Evolutionary conservation across 345 rosid species (phyloP).

Genomic region (Iberis pinnata): DNA sequence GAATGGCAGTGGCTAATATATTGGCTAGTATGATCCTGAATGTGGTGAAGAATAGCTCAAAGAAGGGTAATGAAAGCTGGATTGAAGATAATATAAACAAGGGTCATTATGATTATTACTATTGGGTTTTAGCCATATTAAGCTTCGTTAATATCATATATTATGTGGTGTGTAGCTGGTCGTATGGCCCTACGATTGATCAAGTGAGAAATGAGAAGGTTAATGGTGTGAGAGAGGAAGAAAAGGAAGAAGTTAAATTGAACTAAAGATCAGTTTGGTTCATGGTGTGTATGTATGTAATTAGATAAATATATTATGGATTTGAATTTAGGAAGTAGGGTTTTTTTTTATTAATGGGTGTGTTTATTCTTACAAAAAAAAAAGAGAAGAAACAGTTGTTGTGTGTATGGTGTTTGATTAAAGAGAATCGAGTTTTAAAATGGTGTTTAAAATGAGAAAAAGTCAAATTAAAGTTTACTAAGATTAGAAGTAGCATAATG

Average conservation of each 20-base stretch:
- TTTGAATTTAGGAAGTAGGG: slow-evolving; percentile 26
- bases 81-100: slow-evolving; percentile 58
- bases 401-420: slow-evolving; percentile 8
- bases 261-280: slow-evolving; percentile 15
- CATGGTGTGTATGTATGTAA: slow-evolving; percentile 27
- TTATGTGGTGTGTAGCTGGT: slow-evolving; percentile 63
- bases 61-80: slow-evolving; percentile 52
- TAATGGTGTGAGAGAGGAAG: slow-evolving; percentile 35
- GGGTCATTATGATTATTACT: slow-evolving; percentile 69
- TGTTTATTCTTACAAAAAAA: slow-evolving; percentile 12
- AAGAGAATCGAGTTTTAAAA: not conserved
- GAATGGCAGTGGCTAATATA: slow-evolving; percentile 56
- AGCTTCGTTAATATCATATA: slow-evolving; percentile 54
- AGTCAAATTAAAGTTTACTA: not conserved
- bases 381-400: too few species aligned
- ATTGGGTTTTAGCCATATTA: slow-evolving; percentile 61
- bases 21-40: slow-evolving; percentile 54
- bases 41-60: slow-evolving; percentile 35
- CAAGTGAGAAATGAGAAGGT: slow-evolving; percentile 34
- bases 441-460: not conserved
- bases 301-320: slow-evolving; percentile 20
- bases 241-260: slow-evolving; percentile 28
- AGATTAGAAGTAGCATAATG: not conserved
- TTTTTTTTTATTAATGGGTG: slow-evolving; percentile 10
- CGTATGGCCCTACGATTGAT: slow-evolving; percentile 55